Base-by-base conservation (phyloP, 495 filamentous ascomycete species). In the Aspergillus hancockii region DNA sequence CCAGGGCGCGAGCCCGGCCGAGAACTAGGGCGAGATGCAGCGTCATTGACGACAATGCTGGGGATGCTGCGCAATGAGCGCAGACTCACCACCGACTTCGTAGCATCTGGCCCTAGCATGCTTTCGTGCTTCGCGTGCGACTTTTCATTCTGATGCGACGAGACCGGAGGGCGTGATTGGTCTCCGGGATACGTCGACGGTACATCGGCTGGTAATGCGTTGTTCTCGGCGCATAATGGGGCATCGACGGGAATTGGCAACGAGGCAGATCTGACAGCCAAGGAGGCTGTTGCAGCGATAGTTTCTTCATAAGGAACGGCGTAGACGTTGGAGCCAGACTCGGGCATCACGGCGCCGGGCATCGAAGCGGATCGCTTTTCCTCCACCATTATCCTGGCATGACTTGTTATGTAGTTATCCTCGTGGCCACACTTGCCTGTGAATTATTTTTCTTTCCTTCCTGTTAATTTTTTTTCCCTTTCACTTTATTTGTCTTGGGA, bases 331-430 rank as follows among this genome's bases (percentile, higher is more conserved):
- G 71, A 43, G 54, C 62, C 52, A 57, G 68, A 64, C 50, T 72
- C 67, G 56, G 72, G 61, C 64, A 71, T 66, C 46, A 63, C 58
- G 62, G 61, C 64, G 58, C 66, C 59, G 45, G 69, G 64, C 57
- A 74, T 62, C 58, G 71, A 71, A 67, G 67, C 63, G 63, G 66
- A 67, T 65, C 63, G 57, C 61, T 64, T 65, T 59, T 72, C 43
- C 43, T 47, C 67, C 57, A 67, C 68, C 72, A 78, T 78, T 71
- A 73, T 78, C 66, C 71, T 67, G 63, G 69, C 75, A 78, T 78
- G 73, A 63, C 75, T 74, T 72, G 64, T 54, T 45, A 57, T 40
- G 12, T 50, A 28, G 49, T 51, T 49, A 18, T 22, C 43, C 43
- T 47, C 43, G 43, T 47, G 43, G 43, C 22, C 34, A 40, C 30